These are phyloP conservation scores for Penicillium fimorum DNA, from an alignment of 495 filamentous ascomycete genomes.

Conservation along the genomic window DNA sequence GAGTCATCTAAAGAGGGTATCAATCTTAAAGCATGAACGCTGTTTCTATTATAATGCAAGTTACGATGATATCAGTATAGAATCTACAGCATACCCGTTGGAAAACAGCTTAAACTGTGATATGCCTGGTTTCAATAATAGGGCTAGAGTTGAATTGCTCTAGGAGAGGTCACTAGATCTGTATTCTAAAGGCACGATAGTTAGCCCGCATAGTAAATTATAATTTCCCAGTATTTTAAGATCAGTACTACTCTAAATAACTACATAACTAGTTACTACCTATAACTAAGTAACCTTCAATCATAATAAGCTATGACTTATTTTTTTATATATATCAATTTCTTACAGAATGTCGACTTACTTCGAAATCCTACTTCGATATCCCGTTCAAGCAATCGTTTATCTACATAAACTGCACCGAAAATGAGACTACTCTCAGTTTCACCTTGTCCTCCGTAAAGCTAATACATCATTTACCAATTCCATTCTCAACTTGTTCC, in stretches of 20 bases:
- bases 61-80: neutral
- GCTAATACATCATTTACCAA: neutral
- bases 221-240: neutral
- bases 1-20: neutral
- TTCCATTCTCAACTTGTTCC: constrained; percentile 6
- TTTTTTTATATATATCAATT: neutral
- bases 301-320: neutral
- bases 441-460: neutral
- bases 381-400: neutral
- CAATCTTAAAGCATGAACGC: neutral
- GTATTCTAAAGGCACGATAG: neutral
- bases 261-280: too few species aligned
- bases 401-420: neutral
- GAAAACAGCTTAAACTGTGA: neutral
- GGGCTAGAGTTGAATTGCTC: neutral
- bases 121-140: neutral
- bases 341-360: neutral
- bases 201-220: neutral
- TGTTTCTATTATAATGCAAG: neutral
- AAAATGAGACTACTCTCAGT: neutral
- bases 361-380: neutral
- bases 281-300: neutral
- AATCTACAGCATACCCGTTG: neutral
- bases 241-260: neutral
- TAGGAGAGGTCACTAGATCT: neutral